These are phyloP conservation scores for Malus asiatica DNA, from an alignment of 306 rosid species.

Conservation along the genomic window DNA sequence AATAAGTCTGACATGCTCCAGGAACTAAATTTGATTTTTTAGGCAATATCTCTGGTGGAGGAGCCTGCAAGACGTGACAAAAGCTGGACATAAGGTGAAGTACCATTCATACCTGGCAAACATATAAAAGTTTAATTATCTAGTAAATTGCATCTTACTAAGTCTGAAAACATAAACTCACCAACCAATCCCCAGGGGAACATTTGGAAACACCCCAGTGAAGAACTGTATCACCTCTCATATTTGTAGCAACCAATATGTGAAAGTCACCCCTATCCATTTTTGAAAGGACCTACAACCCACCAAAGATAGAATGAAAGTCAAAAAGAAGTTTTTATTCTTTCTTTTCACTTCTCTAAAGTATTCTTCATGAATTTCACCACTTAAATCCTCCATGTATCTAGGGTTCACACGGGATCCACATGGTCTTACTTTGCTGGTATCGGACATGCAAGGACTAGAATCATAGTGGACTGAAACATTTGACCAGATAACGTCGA, in stretches of 20 bases:
- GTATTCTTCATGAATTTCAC: neutral
- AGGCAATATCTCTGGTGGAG: conserved; percentile 22
- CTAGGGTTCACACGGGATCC: neutral
- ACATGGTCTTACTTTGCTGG: neutral
- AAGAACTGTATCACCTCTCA: conserved; percentile 25
- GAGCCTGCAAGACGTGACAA: conserved; percentile 19
- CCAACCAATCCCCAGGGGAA: conserved; percentile 28
- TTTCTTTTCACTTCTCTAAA: neutral
- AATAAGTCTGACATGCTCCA: conserved; percentile 33
- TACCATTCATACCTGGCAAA: neutral
- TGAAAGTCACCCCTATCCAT: conserved; percentile 17
- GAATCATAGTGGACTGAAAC: neutral
- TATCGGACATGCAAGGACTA: neutral
- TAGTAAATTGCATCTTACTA: neutral
- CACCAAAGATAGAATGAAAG: neutral
- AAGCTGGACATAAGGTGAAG: neutral
- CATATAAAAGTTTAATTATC: neutral
- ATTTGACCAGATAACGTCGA: neutral
- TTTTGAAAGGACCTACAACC: conserved; percentile 20
- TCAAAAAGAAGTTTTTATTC: neutral
- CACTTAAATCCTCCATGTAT: neutral
- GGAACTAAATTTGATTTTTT: conserved; percentile 30
- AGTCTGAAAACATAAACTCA: conserved; percentile 11
- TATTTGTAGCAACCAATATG: conserved; percentile 23
- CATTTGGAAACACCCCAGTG: conserved; percentile 31